Evolutionary conservation across 768 basidiomycete genomes (phyloP).

Genomic region (Panellus pusillus): DNA sequence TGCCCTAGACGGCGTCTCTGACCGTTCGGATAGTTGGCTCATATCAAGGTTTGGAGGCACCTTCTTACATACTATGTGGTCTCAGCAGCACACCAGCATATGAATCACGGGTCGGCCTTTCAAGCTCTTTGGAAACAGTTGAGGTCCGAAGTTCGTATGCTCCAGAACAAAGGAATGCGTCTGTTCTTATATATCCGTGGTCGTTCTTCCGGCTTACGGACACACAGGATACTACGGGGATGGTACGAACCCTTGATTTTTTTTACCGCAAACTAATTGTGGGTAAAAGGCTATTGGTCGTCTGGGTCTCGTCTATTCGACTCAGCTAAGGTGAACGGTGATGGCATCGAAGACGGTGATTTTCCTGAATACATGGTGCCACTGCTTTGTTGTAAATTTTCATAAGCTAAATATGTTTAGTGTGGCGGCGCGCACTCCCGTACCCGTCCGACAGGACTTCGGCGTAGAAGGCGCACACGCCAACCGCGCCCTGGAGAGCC

Average conservation of each 20-base stretch:
- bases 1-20: neutral
- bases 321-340: slow-evolving; percentile 52
- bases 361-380: slow-evolving; percentile 78
- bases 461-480: slow-evolving; percentile 35
- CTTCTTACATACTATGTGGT: neutral
- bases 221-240: slow-evolving; percentile 80
- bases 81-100: slow-evolving; percentile 48
- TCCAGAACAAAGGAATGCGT: slow-evolving; percentile 40
- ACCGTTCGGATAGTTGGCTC: slow-evolving; percentile 59
- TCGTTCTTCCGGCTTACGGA: neutral
- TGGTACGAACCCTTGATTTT: slow-evolving; percentile 40
- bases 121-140: slow-evolving; percentile 74
- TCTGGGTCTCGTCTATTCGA: slow-evolving; percentile 71
- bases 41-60: slow-evolving; percentile 60
- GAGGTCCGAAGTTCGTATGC: slow-evolving; percentile 58
- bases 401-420: slow-evolving; percentile 33
- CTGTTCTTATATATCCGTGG: too few relatives aligned
- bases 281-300: slow-evolving; percentile 72
- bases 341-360: slow-evolving; percentile 53
- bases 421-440: slow-evolving; percentile 79
- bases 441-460: slow-evolving; percentile 50
- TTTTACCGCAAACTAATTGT: neutral
- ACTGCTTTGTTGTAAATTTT: neutral
- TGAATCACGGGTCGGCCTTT: slow-evolving; percentile 78
- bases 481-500: slow-evolving; percentile 33